Percentiles rank a stretch among this genome's conserved stretches.
phyloP scores from a whole-genome alignment of 1,284 basidiomycete species.

The Pascua sp. region DNA sequence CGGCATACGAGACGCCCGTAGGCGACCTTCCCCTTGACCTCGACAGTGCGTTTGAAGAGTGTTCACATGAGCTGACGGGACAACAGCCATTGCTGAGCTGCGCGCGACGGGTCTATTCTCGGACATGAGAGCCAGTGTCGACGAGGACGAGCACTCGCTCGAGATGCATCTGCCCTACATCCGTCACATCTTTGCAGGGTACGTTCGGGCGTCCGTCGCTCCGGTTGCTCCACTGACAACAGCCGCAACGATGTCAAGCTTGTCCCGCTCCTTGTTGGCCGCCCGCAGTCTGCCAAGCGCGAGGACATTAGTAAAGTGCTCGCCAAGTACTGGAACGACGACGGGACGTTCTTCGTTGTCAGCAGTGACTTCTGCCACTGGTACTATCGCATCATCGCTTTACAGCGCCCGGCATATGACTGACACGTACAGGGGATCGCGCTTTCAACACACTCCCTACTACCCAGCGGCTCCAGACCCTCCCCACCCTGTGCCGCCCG shows the following conservation, averaged over 20 bases:
- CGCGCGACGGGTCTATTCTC: constrained; percentile 66
- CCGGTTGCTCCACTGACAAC: background rate
- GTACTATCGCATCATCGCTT: constrained; percentile 52
- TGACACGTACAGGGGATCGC: constrained; percentile 64
- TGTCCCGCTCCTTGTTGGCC: constrained; percentile 88
- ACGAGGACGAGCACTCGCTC: constrained; percentile 94
- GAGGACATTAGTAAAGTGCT: constrained; percentile 65
- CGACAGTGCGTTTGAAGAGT: constrained; percentile 58
- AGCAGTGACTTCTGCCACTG: constrained; percentile 99
- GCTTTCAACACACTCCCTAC: constrained; percentile 89
- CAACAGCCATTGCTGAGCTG: constrained; percentile 66
- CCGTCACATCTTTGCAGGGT: constrained; percentile 80
- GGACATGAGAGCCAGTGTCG: constrained; percentile 63
- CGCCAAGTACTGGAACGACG: constrained; percentile 70
- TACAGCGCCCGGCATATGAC: background rate
- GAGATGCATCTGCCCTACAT: constrained; percentile 98
- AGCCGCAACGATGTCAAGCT: constrained; percentile 64
- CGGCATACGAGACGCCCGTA: constrained; percentile 77
- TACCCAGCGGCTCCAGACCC: constrained; percentile 62
- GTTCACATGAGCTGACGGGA: background rate
- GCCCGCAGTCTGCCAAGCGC: constrained; percentile 64
- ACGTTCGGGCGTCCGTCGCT: constrained; percentile 20
- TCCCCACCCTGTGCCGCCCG: constrained; percentile 53
- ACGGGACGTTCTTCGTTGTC: constrained; percentile 80
- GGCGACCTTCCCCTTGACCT: constrained; percentile 76